Conservation (phyloP, 176 grass and related monocot species). For the Thinopyrum elongatum region DNA sequence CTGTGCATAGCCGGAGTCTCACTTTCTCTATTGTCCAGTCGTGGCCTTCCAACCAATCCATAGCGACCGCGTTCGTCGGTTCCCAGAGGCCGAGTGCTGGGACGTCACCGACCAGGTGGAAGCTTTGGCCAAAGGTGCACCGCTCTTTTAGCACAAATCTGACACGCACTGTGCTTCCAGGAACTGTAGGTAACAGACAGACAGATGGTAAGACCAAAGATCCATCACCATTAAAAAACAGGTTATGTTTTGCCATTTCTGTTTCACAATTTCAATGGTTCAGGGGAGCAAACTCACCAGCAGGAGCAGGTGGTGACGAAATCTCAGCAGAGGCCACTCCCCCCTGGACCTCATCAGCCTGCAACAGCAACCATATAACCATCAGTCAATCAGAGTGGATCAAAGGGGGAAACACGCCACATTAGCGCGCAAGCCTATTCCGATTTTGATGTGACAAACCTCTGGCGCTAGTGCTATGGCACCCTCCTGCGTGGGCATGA, state of each 20-base stretch:
- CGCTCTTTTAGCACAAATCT: conserved; percentile 40
- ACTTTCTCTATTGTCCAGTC: conserved; percentile 57
- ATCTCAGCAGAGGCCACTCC: not conserved
- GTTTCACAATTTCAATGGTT: not conserved
- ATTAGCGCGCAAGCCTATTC: not conserved
- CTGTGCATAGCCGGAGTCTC: conserved; percentile 11
- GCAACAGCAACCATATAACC: not conserved
- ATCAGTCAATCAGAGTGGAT: not conserved
- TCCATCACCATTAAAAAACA: not conserved
- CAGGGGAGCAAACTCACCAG: not conserved
- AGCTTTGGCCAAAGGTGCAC: conserved; percentile 44
- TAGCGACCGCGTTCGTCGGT: conserved; percentile 28
- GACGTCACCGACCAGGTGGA: conserved; percentile 46
- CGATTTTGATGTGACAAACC: not conserved
- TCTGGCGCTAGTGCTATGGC: not conserved
- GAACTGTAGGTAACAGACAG: not conserved
- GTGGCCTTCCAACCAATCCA: conserved; percentile 60
- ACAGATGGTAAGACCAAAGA: not conserved
- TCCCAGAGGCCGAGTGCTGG: conserved; percentile 65
- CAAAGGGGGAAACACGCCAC: not conserved
- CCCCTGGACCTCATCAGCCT: conserved; percentile 26
- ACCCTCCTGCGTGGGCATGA: conserved; percentile 10
- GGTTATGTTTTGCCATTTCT: not conserved
- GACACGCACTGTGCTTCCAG: conserved; percentile 24
- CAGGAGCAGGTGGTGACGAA: not conserved